Percentiles rank a stretch among this genome's conserved stretches.
Evolutionary conservation across 345 rosid genomes (phyloP).

Genomic region (Lepidium didymum): DNA sequence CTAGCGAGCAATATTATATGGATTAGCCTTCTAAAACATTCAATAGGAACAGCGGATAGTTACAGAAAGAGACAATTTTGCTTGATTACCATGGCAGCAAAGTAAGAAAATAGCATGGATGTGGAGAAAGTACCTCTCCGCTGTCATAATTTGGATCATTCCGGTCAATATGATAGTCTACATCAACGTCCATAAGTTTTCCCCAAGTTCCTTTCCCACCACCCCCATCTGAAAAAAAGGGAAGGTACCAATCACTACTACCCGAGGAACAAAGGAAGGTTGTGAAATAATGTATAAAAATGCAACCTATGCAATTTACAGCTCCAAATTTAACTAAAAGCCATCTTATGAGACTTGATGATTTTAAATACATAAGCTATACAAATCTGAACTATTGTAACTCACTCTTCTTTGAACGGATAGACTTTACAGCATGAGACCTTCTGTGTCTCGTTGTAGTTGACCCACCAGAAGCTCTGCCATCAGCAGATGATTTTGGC

Average conservation of each 20-base stretch:
- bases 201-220: conserved; percentile 99
- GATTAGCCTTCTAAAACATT: neutral
- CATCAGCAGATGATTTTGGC: conserved; percentile 45
- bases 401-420: conserved; percentile 82
- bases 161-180: conserved; percentile 57
- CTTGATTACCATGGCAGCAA: neutral
- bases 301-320: neutral
- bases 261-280: neutral
- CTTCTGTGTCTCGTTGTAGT: conserved; percentile 62
- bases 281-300: neutral
- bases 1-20: neutral
- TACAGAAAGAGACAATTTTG: neutral
- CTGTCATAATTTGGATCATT: conserved; percentile 98
- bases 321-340: neutral
- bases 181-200: conserved; percentile 73
- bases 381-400: neutral
- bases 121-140: conserved; percentile 67
- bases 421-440: conserved; percentile 73
- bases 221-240: conserved; percentile 58
- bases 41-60: neutral
- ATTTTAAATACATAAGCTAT: neutral
- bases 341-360: neutral
- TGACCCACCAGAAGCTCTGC: conserved; percentile 49
- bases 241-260: neutral
- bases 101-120: neutral